Evolutionary conservation across 2,329 filamentous ascomycete species (phyloP).

Genomic region (Penicillium digitatum): DNA sequence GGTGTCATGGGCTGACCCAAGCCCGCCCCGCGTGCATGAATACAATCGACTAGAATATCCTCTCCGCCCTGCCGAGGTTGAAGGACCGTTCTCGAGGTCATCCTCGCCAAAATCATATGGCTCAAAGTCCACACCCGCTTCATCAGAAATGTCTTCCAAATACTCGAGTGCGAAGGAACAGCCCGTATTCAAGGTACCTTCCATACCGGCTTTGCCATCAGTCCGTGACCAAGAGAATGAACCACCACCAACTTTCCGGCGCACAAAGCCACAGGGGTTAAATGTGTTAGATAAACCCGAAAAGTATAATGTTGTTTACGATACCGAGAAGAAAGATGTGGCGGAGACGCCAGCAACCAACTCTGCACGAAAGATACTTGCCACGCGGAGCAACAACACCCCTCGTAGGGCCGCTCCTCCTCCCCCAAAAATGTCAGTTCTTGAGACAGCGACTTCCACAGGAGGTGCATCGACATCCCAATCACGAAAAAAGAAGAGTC

Average conservation of each 20-base stretch:
- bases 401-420: constrained; percentile 74
- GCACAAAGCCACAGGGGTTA: constrained; percentile 54
- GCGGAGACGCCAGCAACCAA: constrained; percentile 45
- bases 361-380: constrained; percentile 48
- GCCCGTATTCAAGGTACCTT: constrained; percentile 58
- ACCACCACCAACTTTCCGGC: constrained; percentile 64
- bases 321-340: constrained; percentile 42
- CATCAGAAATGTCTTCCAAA: constrained; percentile 40
- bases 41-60: constrained; percentile 24
- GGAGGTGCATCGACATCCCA: constrained; percentile 76
- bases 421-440: constrained; percentile 91
- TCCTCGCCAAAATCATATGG: constrained; percentile 36
- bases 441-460: constrained; percentile 83
- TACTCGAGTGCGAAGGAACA: constrained; percentile 44
- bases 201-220: constrained; percentile 57
- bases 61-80: constrained; percentile 18
- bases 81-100: constrained; percentile 33
- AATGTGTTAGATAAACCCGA: constrained; percentile 55
- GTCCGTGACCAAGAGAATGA: constrained; percentile 82
- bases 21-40: constrained; percentile 24
- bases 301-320: constrained; percentile 51
- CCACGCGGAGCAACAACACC: constrained; percentile 61
- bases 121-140: constrained; percentile 42
- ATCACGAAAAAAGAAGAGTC: constrained; percentile 70
- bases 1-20: constrained; percentile 38